Evolutionary conservation across 768 basidiomycete species (phyloP).

Genomic region (Lentinus brumalis): DNA sequence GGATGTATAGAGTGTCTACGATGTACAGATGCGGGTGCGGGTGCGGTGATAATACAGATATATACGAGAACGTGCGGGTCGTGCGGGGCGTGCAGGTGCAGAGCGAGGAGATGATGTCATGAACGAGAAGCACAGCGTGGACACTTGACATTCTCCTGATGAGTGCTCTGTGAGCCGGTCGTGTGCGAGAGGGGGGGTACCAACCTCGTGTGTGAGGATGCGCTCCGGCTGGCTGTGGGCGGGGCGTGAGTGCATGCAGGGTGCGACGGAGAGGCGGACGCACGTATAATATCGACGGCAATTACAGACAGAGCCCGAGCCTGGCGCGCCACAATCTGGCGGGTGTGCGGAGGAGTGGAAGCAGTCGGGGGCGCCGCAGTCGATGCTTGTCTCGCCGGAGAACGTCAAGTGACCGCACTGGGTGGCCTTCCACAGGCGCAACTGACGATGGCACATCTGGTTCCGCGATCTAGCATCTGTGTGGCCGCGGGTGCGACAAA

Average conservation of each 20-base stretch:
- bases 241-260: slow-evolving; percentile 2
- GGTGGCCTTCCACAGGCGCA: slow-evolving; percentile 51
- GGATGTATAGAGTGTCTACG: slow-evolving; percentile 24
- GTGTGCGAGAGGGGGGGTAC: slow-evolving; percentile 16
- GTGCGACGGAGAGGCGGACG: slow-evolving; percentile 20
- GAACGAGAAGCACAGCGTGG: slow-evolving; percentile 1
- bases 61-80: background rate
- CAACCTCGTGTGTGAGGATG: slow-evolving; percentile 45
- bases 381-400: slow-evolving; percentile 45
- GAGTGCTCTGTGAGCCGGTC: background rate
- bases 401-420: slow-evolving; percentile 61
- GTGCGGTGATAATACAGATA: slow-evolving; percentile 5
- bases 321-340: slow-evolving; percentile 39
- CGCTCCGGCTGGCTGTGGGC: slow-evolving; percentile 56
- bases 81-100: background rate
- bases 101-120: slow-evolving; percentile 1
- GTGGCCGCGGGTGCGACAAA: slow-evolving; percentile 8
- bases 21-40: slow-evolving; percentile 7
- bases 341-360: slow-evolving; percentile 53
- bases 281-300: slow-evolving; percentile 64
- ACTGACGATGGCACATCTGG: slow-evolving; percentile 66
- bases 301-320: slow-evolving; percentile 23
- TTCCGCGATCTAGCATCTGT: slow-evolving; percentile 1
- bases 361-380: slow-evolving; percentile 54
- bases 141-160: slow-evolving; percentile 12